Evolutionary conservation across 345 rosid genomes (phyloP).

Genomic region (Eucalyptus victrix): DNA sequence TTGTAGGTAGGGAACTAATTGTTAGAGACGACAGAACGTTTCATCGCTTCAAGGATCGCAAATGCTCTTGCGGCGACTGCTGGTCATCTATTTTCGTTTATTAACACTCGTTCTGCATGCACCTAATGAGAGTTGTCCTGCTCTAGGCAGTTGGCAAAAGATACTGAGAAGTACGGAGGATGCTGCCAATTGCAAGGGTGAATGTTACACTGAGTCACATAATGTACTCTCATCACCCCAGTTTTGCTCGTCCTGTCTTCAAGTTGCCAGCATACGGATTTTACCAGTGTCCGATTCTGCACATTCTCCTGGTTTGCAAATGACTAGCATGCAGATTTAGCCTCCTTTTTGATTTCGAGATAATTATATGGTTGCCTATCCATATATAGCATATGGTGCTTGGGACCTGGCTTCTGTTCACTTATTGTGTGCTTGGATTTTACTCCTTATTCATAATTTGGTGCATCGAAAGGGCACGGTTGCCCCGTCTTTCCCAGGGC

Average conservation of each 20-base stretch:
- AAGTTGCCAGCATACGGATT: background rate
- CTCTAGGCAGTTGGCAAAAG: background rate
- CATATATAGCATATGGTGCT: background rate
- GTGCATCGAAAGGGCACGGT: background rate
- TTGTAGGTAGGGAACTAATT: slow-evolving; percentile 31
- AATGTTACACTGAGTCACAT: background rate
- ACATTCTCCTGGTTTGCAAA: background rate
- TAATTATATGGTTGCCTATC: background rate
- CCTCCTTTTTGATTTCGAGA: background rate
- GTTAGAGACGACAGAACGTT: slow-evolving; percentile 34
- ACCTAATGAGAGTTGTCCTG: background rate
- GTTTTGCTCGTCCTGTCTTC: background rate
- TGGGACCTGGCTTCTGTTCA: background rate
- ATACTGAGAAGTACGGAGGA: background rate
- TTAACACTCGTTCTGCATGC: background rate
- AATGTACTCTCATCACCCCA: background rate
- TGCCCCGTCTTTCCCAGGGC: background rate
- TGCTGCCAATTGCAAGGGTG: background rate
- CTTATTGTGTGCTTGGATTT: background rate
- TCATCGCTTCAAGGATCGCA: slow-evolving; percentile 29
- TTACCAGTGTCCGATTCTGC: background rate
- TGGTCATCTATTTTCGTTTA: slow-evolving; percentile 9
- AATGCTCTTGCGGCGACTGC: slow-evolving; percentile 28
- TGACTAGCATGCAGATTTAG: background rate
- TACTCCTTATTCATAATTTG: background rate